Base-by-base conservation (phyloP, 176 grass and related monocot genomes). In the Triticum urartu region DNA sequence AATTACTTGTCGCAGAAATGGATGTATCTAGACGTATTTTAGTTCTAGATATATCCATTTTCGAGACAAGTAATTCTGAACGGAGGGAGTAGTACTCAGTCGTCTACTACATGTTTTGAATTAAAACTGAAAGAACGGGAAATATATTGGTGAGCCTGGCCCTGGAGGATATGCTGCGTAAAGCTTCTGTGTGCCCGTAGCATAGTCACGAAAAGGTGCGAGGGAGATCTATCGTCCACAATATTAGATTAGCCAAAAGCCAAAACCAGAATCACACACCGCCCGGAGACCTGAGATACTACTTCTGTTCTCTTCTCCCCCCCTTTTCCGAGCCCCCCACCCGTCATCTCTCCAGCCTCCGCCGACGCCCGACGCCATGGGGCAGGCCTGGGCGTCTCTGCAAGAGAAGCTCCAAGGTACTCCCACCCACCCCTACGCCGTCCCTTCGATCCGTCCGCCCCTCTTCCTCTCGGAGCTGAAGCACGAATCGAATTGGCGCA, bases 351-450 rank as follows among this genome's bases (percentile, higher is more conserved):
- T 8, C 22, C 25, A 4, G 40, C 30, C 42, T 75, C 68, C 71
- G 18, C 58, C 74, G 58, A 79, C 80, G 76, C 75, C 59, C 75
- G 59, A 79, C 80, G 80, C 76, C 68, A 97, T 97, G 92, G 91
- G 93, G n/a, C 91, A 95, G 73, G 91, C 87, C 38, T 88, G 86
- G 84, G 85, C 87, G 20, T 81, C 76, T 63, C 85, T 97, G 64
- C 91, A 97, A 7, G 95, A 97, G 40, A 93, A 91, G 26, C 83
- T 97, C 45, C 91, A 95, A 91, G 94, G 94, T 95, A 87, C 43
- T 47, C 43, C 11, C 40, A 11, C 67, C 52, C 18, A 21, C 38
- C 75, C 42, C 72, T 33, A 24, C 3, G 17, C n/a, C n/a, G 17
- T 58, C 52, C 52, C 2, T 59, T 59, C 18, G 18, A 10, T 70